Conservation (phyloP, 2,329 filamentous ascomycete species). For the Zymoseptoria ardabiliae region DNA sequence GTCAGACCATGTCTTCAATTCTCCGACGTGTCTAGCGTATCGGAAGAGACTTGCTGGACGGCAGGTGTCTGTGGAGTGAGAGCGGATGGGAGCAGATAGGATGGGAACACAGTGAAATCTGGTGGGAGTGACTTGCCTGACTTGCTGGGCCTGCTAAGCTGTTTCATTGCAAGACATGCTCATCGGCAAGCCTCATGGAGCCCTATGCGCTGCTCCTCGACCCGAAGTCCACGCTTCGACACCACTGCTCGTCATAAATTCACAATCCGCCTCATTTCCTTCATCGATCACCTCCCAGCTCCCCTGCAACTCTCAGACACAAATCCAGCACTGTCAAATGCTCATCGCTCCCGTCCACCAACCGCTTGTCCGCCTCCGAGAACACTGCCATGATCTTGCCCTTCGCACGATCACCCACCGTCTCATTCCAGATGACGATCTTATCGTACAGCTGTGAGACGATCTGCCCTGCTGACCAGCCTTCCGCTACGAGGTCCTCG, state of each 20-base stretch:
- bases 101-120: too few species aligned
- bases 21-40: too few species aligned
- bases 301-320: constrained; percentile 57
- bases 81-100: too few species aligned
- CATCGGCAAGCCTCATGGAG: not conserved
- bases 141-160: too few species aligned
- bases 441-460: constrained; percentile 78
- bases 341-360: constrained; percentile 92
- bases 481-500: constrained; percentile 87
- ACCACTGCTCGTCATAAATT: not conserved
- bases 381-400: constrained; percentile 84
- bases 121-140: too few species aligned
- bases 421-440: constrained; percentile 70
- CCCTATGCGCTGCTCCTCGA: not conserved
- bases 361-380: constrained; percentile 86
- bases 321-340: constrained; percentile 86
- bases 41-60: too few species aligned
- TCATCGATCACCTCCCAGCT: constrained; percentile 11
- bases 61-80: too few species aligned
- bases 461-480: constrained; percentile 90
- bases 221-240: not conserved
- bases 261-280: not conserved
- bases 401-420: constrained; percentile 76
- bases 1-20: too few species aligned
- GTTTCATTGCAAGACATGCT: not conserved